These are phyloP conservation scores for Amphicarpaea edgeworthii DNA, from an alignment of 306 rosid genomes.

Conservation along the genomic window DNA sequence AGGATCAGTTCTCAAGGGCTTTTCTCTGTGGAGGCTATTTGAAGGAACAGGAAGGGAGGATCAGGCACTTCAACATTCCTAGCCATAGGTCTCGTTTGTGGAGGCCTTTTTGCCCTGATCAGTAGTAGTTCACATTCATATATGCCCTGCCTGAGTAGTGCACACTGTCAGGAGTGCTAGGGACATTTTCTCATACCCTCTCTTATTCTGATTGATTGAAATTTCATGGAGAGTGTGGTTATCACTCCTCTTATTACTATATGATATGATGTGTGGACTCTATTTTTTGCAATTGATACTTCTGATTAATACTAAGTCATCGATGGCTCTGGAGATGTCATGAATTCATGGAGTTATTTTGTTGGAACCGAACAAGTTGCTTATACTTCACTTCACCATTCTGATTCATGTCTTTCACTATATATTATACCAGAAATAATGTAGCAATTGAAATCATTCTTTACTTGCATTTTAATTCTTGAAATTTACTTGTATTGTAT, in stretches of 20 bases:
- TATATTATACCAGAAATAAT: too few species aligned
- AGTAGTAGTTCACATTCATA: not conserved
- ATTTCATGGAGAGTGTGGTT: too few species aligned
- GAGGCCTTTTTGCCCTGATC: slow-evolving; percentile 74
- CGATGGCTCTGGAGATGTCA: not conserved
- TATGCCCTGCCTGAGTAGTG: too few species aligned
- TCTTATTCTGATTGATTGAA: too few species aligned
- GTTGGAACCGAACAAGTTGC: not conserved
- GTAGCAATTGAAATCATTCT: not conserved
- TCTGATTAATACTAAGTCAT: not conserved
- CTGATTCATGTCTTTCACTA: too few species aligned
- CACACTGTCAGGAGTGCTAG: too few species aligned
- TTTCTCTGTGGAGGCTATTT: slow-evolving; percentile 86
- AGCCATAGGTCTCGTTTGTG: slow-evolving; percentile 71
- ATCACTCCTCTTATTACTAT: not conserved
- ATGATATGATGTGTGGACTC: not conserved
- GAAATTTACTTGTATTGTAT: too few species aligned
- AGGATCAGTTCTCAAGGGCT: slow-evolving; percentile 72
- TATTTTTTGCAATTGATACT: slow-evolving; percentile 4
- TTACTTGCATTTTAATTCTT: not conserved
- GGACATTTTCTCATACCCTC: too few species aligned
- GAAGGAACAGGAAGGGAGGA: slow-evolving; percentile 77
- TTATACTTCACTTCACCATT: not conserved
- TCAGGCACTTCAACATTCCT: slow-evolving; percentile 83
- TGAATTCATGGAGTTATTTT: not conserved